Evolutionary conservation across 371 early-diverging fungal species (phyloP).

Genomic region (Syncephalastrum monosporum): DNA sequence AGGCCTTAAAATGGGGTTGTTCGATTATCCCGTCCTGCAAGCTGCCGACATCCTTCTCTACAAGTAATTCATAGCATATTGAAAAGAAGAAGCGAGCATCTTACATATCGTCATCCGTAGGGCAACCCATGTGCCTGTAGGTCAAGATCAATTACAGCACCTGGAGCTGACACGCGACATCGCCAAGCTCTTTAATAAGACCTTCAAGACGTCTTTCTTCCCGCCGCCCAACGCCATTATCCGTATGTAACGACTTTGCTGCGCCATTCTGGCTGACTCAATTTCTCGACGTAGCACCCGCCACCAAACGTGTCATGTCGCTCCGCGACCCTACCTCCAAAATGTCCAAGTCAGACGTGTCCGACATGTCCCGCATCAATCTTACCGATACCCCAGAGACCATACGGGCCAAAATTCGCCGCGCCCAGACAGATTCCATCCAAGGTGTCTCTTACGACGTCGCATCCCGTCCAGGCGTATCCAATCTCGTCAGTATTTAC

Average conservation of each 20-base stretch:
- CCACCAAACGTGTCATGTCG: conserved; percentile 84
- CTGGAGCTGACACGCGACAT: conserved; percentile 83
- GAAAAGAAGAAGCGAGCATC: not conserved
- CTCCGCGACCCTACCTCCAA: conserved; percentile 74
- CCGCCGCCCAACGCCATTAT: conserved; percentile 67
- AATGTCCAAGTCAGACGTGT: conserved; percentile 92
- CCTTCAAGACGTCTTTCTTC: conserved; percentile 57
- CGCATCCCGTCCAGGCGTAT: conserved; percentile 74
- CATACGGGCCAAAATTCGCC: conserved; percentile 70
- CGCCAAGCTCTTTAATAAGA: conserved; percentile 74
- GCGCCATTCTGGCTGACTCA: not conserved
- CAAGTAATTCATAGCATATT: conserved; percentile 33
- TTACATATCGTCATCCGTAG: conserved; percentile 26
- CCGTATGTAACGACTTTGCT: conserved; percentile 34
- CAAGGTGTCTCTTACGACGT: conserved; percentile 76
- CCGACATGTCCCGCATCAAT: conserved; percentile 72
- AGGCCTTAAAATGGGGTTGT: conserved; percentile 74
- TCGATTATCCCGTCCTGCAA: conserved; percentile 92
- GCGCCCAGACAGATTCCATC: conserved; percentile 75
- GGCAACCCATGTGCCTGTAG: conserved; percentile 90
- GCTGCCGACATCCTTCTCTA: conserved; percentile 95
- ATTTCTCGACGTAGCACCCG: conserved; percentile 25
- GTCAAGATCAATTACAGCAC: conserved; percentile 94
- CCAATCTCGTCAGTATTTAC: conserved; percentile 80
- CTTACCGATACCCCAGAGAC: conserved; percentile 68